Evolutionary conservation across 2,329 filamentous ascomycete genomes (phyloP).

Genomic region (Emmonsiellopsis sp.): DNA sequence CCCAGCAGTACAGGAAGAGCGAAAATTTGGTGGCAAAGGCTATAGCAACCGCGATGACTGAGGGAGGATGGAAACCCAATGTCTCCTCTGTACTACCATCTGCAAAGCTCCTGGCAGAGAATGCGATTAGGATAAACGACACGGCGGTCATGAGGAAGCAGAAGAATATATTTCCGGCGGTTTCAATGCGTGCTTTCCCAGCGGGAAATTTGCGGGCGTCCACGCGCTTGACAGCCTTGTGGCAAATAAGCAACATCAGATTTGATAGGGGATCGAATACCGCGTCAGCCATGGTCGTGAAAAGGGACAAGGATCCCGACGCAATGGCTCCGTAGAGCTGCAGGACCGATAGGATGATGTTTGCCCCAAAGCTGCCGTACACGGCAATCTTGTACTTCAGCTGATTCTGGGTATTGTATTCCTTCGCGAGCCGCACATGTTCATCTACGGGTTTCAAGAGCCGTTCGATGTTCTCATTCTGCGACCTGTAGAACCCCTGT

Average conservation of each 20-base stretch:
- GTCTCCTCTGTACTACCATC: constrained; percentile 39
- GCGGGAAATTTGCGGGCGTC: constrained; percentile 81
- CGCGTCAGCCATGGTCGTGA: constrained; percentile 94
- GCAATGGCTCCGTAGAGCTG: constrained; percentile 84
- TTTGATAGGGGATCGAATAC: constrained; percentile 91
- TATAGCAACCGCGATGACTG: constrained; percentile 72
- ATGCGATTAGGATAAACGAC: constrained; percentile 84
- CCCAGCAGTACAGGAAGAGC: constrained; percentile 88
- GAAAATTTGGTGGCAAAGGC: constrained; percentile 77
- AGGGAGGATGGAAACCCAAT: constrained; percentile 67
- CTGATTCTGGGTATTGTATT: constrained; percentile 72
- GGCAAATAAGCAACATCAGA: constrained; percentile 73
- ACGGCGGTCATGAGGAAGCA: constrained; percentile 94
- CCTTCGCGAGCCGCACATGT: constrained; percentile 70
- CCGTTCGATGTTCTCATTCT: constrained; percentile 89
- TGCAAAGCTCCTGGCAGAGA: constrained; percentile 65
- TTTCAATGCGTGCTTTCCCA: constrained; percentile 89
- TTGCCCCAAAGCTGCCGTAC: constrained; percentile 64
- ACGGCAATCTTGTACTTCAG: constrained; percentile 55
- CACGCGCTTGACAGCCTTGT: constrained; percentile 79
- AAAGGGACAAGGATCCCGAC: constrained; percentile 85
- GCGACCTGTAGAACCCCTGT: constrained; percentile 74
- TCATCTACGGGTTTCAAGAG: constrained; percentile 90
- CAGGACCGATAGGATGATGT: constrained; percentile 66
- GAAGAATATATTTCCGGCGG: constrained; percentile 90